Base-by-base conservation (phyloP, 2,329 filamentous ascomycete species). In the Aspergillus ibericus region DNA sequence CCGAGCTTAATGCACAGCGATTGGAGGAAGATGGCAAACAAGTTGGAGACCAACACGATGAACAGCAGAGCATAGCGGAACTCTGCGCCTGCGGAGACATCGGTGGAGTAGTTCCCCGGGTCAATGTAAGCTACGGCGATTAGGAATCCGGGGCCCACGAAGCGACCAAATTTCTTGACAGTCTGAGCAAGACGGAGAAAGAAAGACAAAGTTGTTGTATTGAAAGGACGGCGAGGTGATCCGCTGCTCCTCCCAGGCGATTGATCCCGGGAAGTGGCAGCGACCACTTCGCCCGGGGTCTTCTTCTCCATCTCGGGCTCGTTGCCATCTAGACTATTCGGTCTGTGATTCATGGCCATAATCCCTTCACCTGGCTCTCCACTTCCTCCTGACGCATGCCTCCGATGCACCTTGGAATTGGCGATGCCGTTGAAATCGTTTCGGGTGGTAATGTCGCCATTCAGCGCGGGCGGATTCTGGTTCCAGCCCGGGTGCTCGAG, bases 361-460 rank as follows among this genome's bases (percentile, higher is more conserved):
- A 69, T 63, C 16, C 69, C 67, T 38, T 69, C 68, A n/a, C 60
- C 66, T 6, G 59, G 40, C 36, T 56, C 53, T 20, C 61, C 64
- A n/a, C 62, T 65, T 8, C 59, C 55, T 53, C 63, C 71, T 46
- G 70, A 62, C 4, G 68, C 67, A 64, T 71, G 68, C 47, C 66
- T 79, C 65, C 81, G 76, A 60, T 81, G 77, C n/a, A 80, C 75
- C 63, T 85, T 78, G 1, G 81, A 76, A 69, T 87, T 88, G 38
- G 82, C 83, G 59, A 86, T 80, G 32, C 83, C 82, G 69, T 85
- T 85, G 58, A 89, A 75, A 66, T 88, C 85, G 63, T 83, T 82
- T 57, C 83, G 78, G 5, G 85, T 88, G 2, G 85, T 88, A 34
- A 81, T 76, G 68, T 88, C 85, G n/a, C 80, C 79, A 58, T 81